phyloP scores from a whole-genome alignment of 768 basidiomycete genomes.

The Lentinula lateritia region DNA sequence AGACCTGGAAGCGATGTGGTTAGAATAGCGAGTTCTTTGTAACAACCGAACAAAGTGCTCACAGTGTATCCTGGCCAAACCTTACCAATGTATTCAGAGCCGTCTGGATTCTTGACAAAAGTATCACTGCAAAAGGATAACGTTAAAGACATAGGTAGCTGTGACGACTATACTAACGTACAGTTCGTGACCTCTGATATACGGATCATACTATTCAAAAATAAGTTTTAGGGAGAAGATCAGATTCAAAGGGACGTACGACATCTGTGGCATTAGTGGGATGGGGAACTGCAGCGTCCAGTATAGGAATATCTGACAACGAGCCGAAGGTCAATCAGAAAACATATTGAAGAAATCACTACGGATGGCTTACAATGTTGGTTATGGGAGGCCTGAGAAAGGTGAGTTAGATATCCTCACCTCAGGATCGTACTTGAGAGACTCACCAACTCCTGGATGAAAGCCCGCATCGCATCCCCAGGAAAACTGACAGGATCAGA shows the following conservation, averaged over 20 bases:
- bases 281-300: constrained; percentile 58
- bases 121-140: constrained; percentile 37
- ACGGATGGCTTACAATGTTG: constrained; percentile 35
- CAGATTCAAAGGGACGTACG: constrained; percentile 32
- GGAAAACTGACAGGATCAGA: constrained; percentile 62
- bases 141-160: neutral
- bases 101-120: constrained; percentile 74
- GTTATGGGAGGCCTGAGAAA: constrained; percentile 31
- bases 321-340: neutral
- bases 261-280: constrained; percentile 55
- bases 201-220: constrained; percentile 55
- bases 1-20: constrained; percentile 28
- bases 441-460: constrained; percentile 54
- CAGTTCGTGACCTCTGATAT: constrained; percentile 55
- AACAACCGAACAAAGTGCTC: constrained; percentile 9
- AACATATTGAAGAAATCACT: neutral
- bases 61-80: constrained; percentile 79
- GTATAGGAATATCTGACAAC: constrained; percentile 57
- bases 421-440: too few relatives aligned
- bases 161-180: constrained; percentile 21
- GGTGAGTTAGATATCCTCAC: too few relatives aligned
- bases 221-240: neutral
- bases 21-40: neutral
- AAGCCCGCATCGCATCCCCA: constrained; percentile 41
- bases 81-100: constrained; percentile 64